Conservation (phyloP, 352 stramenopile genomes). For the Sclerospora graminicola region DNA sequence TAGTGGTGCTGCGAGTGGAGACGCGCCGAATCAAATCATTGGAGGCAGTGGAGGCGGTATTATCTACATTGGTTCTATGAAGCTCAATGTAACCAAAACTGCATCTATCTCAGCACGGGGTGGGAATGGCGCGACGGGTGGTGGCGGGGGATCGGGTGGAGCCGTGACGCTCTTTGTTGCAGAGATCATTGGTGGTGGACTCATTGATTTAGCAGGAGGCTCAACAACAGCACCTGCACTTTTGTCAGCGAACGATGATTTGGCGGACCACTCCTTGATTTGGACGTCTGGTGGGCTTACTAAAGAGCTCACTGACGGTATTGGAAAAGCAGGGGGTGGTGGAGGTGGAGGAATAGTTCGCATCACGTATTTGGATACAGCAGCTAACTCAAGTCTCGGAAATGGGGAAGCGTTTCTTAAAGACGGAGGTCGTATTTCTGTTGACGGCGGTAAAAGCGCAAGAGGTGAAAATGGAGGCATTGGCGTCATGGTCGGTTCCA, state of each 20-base stretch:
- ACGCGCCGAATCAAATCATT: conserved; percentile 36
- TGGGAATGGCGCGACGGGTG: conserved; percentile 40
- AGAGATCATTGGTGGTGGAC: conserved; percentile 46
- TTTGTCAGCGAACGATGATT: not conserved
- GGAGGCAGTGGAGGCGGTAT: conserved; percentile 63
- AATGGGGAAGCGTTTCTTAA: conserved; percentile 49
- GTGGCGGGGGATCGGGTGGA: conserved; percentile 63
- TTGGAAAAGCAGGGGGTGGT: conserved; percentile 38
- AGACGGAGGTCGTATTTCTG: conserved; percentile 35
- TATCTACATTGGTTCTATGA: conserved; percentile 50
- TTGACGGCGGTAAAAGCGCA: conserved; percentile 36
- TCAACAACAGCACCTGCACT: conserved; percentile 12
- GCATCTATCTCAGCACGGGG: conserved; percentile 43
- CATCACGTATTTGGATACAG: conserved; percentile 33
- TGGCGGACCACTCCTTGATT: conserved; percentile 15
- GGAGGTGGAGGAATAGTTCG: conserved; percentile 50
- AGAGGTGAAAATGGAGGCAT: conserved; percentile 45
- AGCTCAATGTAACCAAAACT: conserved; percentile 32
- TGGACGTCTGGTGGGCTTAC: conserved; percentile 19
- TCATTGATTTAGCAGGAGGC: conserved; percentile 49
- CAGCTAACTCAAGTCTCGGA: conserved; percentile 10
- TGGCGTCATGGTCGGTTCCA: conserved; percentile 38
- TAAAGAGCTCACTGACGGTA: conserved; percentile 4
- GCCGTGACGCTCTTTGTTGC: conserved; percentile 49
- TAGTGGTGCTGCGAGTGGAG: conserved; percentile 44